These are phyloP conservation scores for Aureobasidium sp. DNA, from an alignment of 2,329 filamentous ascomycete species.

Conservation along the genomic window DNA sequence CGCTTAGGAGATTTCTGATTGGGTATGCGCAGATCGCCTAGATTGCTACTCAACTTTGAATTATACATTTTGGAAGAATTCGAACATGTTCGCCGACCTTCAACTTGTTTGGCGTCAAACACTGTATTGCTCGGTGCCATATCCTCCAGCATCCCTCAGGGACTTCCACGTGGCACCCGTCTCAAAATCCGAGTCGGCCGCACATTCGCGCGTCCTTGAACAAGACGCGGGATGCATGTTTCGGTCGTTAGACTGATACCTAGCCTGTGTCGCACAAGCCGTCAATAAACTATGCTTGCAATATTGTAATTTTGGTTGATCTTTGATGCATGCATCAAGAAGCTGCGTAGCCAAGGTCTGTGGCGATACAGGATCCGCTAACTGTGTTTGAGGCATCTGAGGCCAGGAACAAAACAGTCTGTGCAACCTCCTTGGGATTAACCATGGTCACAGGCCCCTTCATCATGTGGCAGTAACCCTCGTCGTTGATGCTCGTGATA, in stretches of 20 bases:
- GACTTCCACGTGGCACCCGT: neutral
- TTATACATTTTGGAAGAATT: too few relatives aligned
- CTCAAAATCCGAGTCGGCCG: neutral
- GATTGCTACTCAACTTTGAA: neutral
- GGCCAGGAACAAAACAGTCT: slow-evolving; percentile 28
- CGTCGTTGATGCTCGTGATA: slow-evolving; percentile 24
- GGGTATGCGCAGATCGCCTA: neutral
- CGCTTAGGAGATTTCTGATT: neutral
- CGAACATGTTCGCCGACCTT: neutral
- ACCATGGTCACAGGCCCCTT: slow-evolving; percentile 15
- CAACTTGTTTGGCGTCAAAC: neutral
- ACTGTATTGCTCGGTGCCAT: neutral
- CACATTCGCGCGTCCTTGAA: neutral
- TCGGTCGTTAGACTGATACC: neutral
- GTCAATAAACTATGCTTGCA: neutral
- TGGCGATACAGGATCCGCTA: slow-evolving; percentile 25
- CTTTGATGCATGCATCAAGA: neutral
- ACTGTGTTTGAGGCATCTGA: slow-evolving; percentile 28
- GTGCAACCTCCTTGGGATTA: slow-evolving; percentile 28
- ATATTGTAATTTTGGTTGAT: neutral
- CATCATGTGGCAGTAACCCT: slow-evolving; percentile 24
- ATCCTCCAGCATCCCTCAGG: neutral
- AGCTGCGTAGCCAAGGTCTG: slow-evolving; percentile 13
- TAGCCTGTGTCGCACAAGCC: neutral
- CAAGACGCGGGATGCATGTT: neutral